Evolutionary conservation across 2,329 filamentous ascomycete species (phyloP).

Genomic region (Trichoderma sp.): DNA sequence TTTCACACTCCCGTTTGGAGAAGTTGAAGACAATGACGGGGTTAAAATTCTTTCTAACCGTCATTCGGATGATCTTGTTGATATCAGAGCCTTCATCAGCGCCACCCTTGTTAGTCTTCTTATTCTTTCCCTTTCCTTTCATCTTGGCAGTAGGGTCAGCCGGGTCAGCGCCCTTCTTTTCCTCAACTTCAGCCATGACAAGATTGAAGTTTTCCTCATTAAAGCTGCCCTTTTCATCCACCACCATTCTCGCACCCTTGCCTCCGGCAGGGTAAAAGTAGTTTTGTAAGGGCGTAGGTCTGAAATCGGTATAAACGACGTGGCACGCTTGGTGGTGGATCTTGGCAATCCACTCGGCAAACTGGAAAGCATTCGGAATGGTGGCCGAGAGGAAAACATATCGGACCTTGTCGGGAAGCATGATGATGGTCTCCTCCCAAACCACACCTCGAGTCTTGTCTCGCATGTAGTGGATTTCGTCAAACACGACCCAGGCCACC

Average conservation of each 20-base stretch:
- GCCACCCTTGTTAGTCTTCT: constrained; percentile 89
- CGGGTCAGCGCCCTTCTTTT: constrained; percentile 82
- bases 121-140: constrained; percentile 88
- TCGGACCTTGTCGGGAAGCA: constrained; percentile 96
- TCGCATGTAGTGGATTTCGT: constrained; percentile 98
- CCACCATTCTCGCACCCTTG: constrained; percentile 89
- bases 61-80: constrained; percentile 98
- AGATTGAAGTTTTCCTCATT: constrained; percentile 97
- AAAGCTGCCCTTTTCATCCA: constrained; percentile 96
- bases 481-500: constrained; percentile 97
- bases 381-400: constrained; percentile 98
- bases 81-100: constrained; percentile 77
- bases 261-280: constrained; percentile 96
- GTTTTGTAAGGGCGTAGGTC: constrained; percentile 93
- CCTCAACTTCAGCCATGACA: constrained; percentile 87
- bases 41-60: constrained; percentile 96
- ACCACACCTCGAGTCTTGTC: constrained; percentile 94
- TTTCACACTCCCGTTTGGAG: constrained; percentile 95
- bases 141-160: constrained; percentile 76
- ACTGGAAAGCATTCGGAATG: constrained; percentile 98
- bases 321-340: constrained; percentile 97
- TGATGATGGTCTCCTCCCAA: constrained; percentile 99
- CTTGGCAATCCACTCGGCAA: constrained; percentile 98
- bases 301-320: constrained; percentile 98
- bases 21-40: constrained; percentile 99